These are phyloP conservation scores for Serendipita sp. DNA, from an alignment of 768 basidiomycete genomes.

Conservation along the genomic window DNA sequence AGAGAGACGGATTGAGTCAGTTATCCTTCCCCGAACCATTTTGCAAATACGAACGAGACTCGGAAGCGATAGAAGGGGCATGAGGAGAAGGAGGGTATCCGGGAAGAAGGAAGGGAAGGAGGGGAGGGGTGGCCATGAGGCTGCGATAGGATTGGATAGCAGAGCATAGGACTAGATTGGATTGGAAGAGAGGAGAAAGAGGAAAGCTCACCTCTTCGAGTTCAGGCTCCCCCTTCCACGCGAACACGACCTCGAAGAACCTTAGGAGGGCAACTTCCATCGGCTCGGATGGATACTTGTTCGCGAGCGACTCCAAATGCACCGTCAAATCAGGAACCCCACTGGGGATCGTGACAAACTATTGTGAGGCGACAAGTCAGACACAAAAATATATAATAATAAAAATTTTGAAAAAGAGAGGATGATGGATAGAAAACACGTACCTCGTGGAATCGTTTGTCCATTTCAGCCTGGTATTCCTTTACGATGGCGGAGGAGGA, in stretches of 20 bases:
- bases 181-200: neutral
- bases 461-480: conserved; percentile 65
- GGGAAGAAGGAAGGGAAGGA: too few relatives aligned
- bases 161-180: too few relatives aligned
- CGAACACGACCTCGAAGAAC: conserved; percentile 68
- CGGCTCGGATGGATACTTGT: conserved; percentile 68
- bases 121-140: too few relatives aligned
- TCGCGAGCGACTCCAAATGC: conserved; percentile 44
- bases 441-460: conserved; percentile 51
- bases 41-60: too few relatives aligned
- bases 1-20: too few relatives aligned
- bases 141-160: too few relatives aligned
- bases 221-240: conserved; percentile 76
- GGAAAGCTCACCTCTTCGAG: conserved; percentile 22
- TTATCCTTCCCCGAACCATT: too few relatives aligned
- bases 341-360: conserved; percentile 67
- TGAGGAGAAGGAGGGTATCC: too few relatives aligned
- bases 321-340: conserved; percentile 60
- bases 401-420: too few relatives aligned
- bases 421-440: conserved; percentile 22
- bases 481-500: neutral
- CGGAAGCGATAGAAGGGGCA: too few relatives aligned
- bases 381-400: neutral
- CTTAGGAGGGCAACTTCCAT: conserved; percentile 62
- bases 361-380: conserved; percentile 2